Conservation (phyloP, 1,139 yeast species). For the Pneumocystis wakefieldiae region DNA sequence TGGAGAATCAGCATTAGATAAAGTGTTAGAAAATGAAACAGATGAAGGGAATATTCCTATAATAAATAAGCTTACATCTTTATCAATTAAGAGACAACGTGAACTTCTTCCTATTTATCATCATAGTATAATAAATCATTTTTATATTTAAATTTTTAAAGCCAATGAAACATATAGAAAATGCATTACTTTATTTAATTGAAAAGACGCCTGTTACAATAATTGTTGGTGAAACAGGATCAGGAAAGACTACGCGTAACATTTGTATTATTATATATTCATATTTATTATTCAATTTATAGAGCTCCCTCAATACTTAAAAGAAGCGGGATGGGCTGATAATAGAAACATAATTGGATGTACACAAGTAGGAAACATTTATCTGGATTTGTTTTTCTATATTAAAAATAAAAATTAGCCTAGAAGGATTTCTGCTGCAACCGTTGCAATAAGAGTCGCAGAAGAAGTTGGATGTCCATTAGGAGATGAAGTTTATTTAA, state of each 20-base stretch:
- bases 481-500: slow-evolving; percentile 31
- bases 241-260: slow-evolving; percentile 66
- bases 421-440: slow-evolving; percentile 55
- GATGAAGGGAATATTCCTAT: slow-evolving; percentile 4
- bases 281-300: not conserved
- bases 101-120: slow-evolving; percentile 5
- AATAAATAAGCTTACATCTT: slow-evolving; percentile 1
- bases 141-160: not conserved
- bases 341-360: slow-evolving; percentile 43
- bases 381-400: not conserved
- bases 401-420: slow-evolving; percentile 27
- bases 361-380: slow-evolving; percentile 31
- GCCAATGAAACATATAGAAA: not conserved
- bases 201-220: slow-evolving; percentile 47
- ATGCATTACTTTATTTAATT: slow-evolving; percentile 13
- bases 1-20: not conserved
- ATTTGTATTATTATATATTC: not conserved
- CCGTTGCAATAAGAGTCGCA: slow-evolving; percentile 53
- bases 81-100: slow-evolving; percentile 3
- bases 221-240: slow-evolving; percentile 74
- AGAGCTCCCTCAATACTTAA: slow-evolving; percentile 55
- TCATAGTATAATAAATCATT: slow-evolving; percentile 1
- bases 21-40: not conserved
- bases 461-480: slow-evolving; percentile 45
- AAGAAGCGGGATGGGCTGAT: slow-evolving; percentile 47